Percentiles rank a stretch among this genome's conserved stretches.
Evolutionary conservation across 495 filamentous ascomycete species (phyloP).

Genomic region (Lineolata rhizophorae): DNA sequence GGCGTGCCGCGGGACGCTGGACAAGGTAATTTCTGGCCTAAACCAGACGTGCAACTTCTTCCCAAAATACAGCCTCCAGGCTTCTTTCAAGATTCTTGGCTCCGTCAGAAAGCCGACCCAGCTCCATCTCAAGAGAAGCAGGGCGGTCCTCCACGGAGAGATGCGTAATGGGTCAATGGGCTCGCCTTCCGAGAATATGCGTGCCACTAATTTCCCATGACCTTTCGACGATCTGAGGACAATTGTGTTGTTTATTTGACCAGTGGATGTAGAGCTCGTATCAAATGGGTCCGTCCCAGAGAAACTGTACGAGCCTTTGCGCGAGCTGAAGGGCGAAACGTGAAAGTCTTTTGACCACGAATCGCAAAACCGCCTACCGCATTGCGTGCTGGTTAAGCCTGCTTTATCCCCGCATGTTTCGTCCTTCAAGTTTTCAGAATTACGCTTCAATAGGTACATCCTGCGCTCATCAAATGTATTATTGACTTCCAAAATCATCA

Average conservation of each 20-base stretch:
- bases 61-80: slow-evolving; percentile 27
- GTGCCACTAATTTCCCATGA: slow-evolving; percentile 31
- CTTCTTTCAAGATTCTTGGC: slow-evolving; percentile 36
- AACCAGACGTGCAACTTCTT: slow-evolving; percentile 33
- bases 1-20: slow-evolving; percentile 27
- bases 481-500: slow-evolving; percentile 55
- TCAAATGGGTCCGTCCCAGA: slow-evolving; percentile 31
- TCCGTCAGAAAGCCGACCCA: slow-evolving; percentile 42
- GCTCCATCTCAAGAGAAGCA: slow-evolving; percentile 32
- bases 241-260: slow-evolving; percentile 29
- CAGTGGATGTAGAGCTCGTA: slow-evolving; percentile 14
- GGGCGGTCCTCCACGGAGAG: slow-evolving; percentile 17
- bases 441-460: slow-evolving; percentile 29
- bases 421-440: slow-evolving; percentile 15
- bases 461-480: slow-evolving; percentile 58
- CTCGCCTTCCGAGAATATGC: slow-evolving; percentile 24
- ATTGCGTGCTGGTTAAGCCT: too few relatives aligned
- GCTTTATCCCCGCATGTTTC: too few relatives aligned
- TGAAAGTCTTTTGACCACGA: slow-evolving; percentile 49
- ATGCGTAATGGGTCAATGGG: slow-evolving; percentile 27
- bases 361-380: slow-evolving; percentile 20
- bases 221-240: slow-evolving; percentile 31
- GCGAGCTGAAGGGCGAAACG: slow-evolving; percentile 50
- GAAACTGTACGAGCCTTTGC: slow-evolving; percentile 36
- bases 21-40: slow-evolving; percentile 29